Evolutionary conservation across 2,329 filamentous ascomycete species (phyloP).

Genomic region (Claviceps capensis): DNA sequence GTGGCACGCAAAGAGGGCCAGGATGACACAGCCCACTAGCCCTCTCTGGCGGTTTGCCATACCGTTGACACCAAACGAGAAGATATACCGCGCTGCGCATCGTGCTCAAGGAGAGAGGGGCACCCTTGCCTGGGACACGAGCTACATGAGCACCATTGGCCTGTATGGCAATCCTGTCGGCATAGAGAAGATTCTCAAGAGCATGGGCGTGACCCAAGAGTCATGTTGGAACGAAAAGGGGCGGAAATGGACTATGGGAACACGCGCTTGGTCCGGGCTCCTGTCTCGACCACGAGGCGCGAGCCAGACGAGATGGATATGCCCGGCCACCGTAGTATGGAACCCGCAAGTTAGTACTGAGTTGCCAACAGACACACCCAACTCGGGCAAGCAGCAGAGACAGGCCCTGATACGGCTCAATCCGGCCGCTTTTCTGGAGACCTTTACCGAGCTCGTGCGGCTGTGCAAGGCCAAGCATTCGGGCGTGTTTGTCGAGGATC

Average conservation of each 20-base stretch:
- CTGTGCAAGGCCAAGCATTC: slow-evolving; percentile 47
- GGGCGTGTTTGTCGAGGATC: slow-evolving; percentile 49
- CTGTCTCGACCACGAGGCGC: slow-evolving; percentile 40
- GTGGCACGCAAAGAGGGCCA: slow-evolving; percentile 85
- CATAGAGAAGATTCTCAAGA: slow-evolving; percentile 51
- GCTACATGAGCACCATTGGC: slow-evolving; percentile 79
- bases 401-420: slow-evolving; percentile 62
- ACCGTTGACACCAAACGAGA: slow-evolving; percentile 73
- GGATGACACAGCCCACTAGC: slow-evolving; percentile 66
- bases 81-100: slow-evolving; percentile 80
- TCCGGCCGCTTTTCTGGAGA: slow-evolving; percentile 61
- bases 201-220: slow-evolving; percentile 47
- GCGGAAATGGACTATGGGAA: slow-evolving; percentile 53
- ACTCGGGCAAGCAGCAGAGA: slow-evolving; percentile 16
- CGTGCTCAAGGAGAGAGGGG: slow-evolving; percentile 63
- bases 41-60: slow-evolving; percentile 86
- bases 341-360: slow-evolving; percentile 29
- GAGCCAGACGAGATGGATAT: slow-evolving; percentile 41
- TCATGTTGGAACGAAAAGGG: slow-evolving; percentile 50
- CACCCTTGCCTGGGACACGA: slow-evolving; percentile 81
- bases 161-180: slow-evolving; percentile 54
- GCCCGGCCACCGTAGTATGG: slow-evolving; percentile 66
- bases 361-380: slow-evolving; percentile 12
- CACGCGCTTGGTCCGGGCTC: slow-evolving; percentile 33
- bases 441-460: slow-evolving; percentile 49